Conservation (phyloP, 805 yeast species). For the Saccharomycopsis fermentans region DNA sequence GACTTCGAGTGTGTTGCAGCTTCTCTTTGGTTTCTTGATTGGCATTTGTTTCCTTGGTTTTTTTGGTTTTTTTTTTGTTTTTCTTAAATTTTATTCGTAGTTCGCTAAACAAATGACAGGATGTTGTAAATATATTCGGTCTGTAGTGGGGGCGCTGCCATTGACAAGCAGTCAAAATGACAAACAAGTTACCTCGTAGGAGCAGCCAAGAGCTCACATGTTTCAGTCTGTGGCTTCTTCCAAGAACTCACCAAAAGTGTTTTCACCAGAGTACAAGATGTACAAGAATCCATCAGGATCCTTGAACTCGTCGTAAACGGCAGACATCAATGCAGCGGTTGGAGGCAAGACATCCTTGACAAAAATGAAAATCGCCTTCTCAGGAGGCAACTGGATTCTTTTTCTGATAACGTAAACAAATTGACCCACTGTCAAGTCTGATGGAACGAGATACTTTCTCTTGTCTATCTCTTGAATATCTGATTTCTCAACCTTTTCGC, state of each 20-base stretch:
- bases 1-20: too few relatives aligned
- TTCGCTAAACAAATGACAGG: too few relatives aligned
- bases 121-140: too few relatives aligned
- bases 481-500: slow-evolving; percentile 94
- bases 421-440: slow-evolving; percentile 94
- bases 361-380: slow-evolving; percentile 95
- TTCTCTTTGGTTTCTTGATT: too few relatives aligned
- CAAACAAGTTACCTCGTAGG: too few relatives aligned
- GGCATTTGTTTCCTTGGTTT: too few relatives aligned
- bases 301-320: slow-evolving; percentile 92
- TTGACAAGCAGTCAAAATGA: background rate
- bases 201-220: too few relatives aligned
- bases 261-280: slow-evolving; percentile 93
- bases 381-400: slow-evolving; percentile 90
- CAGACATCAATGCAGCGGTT: slow-evolving; percentile 92
- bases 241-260: slow-evolving; percentile 65
- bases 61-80: too few relatives aligned
- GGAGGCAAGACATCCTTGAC: slow-evolving; percentile 97
- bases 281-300: slow-evolving; percentile 97
- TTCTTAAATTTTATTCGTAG: too few relatives aligned
- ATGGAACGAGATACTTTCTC: slow-evolving; percentile 92
- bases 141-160: too few relatives aligned
- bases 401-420: slow-evolving; percentile 96
- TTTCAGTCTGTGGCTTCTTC: background rate
- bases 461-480: slow-evolving; percentile 95